Conservation (phyloP, 805 yeast genomes). For the Ogataea methanolica region DNA sequence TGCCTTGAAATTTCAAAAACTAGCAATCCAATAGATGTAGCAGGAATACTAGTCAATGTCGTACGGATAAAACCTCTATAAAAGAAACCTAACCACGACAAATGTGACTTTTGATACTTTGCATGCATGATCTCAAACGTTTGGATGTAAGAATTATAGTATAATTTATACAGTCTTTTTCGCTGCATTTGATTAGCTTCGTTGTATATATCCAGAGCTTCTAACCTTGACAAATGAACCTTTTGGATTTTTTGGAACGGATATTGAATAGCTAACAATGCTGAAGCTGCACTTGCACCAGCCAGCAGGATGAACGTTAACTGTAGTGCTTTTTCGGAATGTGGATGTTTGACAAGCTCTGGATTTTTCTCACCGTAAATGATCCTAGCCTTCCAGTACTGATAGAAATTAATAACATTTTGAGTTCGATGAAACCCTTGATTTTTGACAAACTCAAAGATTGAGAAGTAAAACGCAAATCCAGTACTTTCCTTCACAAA, state of each 20-base stretch:
- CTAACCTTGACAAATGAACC: slow-evolving; percentile 73
- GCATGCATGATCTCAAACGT: slow-evolving; percentile 59
- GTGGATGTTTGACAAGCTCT: slow-evolving; percentile 15
- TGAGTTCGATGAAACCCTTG: slow-evolving; percentile 50
- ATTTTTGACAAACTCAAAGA: slow-evolving; percentile 76
- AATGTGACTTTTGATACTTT: slow-evolving; percentile 49
- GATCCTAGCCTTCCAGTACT: slow-evolving; percentile 30
- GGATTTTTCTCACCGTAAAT: slow-evolving; percentile 14
- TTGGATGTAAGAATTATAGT: slow-evolving; percentile 72
- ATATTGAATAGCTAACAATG: slow-evolving; percentile 73
- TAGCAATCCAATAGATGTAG: slow-evolving; percentile 80
- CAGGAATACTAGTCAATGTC: slow-evolving; percentile 75
- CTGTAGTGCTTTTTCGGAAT: slow-evolving; percentile 43
- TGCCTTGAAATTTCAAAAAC: slow-evolving; percentile 78
- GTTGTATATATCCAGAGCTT: slow-evolving; percentile 66
- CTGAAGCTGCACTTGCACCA: slow-evolving; percentile 82
- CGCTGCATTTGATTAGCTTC: slow-evolving; percentile 26
- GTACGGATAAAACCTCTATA: slow-evolving; percentile 76
- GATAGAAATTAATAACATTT: slow-evolving; percentile 38
- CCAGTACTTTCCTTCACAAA: slow-evolving; percentile 76
- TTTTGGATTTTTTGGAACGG: slow-evolving; percentile 80
- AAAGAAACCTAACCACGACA: slow-evolving; percentile 59
- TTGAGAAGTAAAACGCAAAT: slow-evolving; percentile 77
- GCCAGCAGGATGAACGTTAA: slow-evolving; percentile 72
- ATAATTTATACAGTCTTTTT: slow-evolving; percentile 39